Conservation (phyloP, 805 yeast species). For the Candida koratica region DNA sequence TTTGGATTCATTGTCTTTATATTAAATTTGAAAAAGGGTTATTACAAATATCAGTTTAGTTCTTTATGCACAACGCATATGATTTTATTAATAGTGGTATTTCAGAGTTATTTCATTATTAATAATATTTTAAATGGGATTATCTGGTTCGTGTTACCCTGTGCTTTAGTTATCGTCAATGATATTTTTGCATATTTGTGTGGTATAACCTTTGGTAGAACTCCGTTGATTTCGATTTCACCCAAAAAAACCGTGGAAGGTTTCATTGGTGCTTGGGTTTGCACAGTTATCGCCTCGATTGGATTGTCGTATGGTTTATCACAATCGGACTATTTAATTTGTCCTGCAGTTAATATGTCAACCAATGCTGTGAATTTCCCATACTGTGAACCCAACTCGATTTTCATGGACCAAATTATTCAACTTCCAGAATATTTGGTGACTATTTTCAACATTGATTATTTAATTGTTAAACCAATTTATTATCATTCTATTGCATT, state of each 20-base stretch:
- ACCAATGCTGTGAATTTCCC: slow-evolving; percentile 59
- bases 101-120: slow-evolving; percentile 91
- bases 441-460: slow-evolving; percentile 36
- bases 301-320: slow-evolving; percentile 61
- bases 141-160: slow-evolving; percentile 93
- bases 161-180: slow-evolving; percentile 85
- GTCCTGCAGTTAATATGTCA: slow-evolving; percentile 74
- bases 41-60: slow-evolving; percentile 86
- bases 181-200: slow-evolving; percentile 96
- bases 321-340: slow-evolving; percentile 70
- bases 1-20: slow-evolving; percentile 89
- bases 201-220: slow-evolving; percentile 93
- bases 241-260: slow-evolving; percentile 99
- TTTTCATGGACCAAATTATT: slow-evolving; percentile 77
- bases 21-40: slow-evolving; percentile 82
- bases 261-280: slow-evolving; percentile 95
- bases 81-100: slow-evolving; percentile 83
- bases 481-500: slow-evolving; percentile 82
- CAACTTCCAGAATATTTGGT: slow-evolving; percentile 68
- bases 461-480: slow-evolving; percentile 72
- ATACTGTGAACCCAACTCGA: slow-evolving; percentile 81
- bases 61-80: slow-evolving; percentile 92
- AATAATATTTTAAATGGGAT: slow-evolving; percentile 85
- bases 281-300: slow-evolving; percentile 75
- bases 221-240: slow-evolving; percentile 87